Evolutionary conservation across 441 rosid species (phyloP).

Genomic region (Metrosideros polymorpha): DNA sequence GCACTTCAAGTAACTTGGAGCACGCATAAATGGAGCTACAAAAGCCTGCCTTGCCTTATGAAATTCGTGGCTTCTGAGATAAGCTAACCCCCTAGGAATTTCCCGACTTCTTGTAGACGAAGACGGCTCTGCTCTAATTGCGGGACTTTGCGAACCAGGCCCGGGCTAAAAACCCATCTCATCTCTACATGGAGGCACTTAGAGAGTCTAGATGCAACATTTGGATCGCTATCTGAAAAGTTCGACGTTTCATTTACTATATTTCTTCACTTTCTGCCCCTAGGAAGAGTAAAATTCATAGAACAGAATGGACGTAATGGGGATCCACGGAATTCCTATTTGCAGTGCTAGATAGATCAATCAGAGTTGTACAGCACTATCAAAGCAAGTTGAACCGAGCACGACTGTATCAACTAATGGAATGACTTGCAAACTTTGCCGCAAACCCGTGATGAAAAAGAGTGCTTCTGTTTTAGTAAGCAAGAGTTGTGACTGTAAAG

Average conservation of each 20-base stretch:
- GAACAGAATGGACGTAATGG: background rate
- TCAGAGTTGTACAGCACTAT: background rate
- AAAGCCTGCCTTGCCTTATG: too few relatives aligned
- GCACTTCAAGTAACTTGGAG: too few relatives aligned
- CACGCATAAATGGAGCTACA: too few relatives aligned
- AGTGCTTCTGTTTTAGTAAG: background rate
- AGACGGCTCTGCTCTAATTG: too few relatives aligned
- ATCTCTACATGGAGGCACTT: too few relatives aligned
- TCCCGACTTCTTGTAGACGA: too few relatives aligned
- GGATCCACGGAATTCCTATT: background rate
- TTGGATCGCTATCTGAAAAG: background rate
- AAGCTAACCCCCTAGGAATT: too few relatives aligned
- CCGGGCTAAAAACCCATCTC: too few relatives aligned
- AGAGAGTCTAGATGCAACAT: too few relatives aligned
- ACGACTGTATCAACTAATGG: background rate
- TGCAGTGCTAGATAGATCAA: background rate
- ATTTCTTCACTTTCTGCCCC: background rate
- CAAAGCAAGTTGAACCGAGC: background rate
- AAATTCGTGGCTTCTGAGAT: too few relatives aligned
- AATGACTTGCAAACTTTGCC: background rate
- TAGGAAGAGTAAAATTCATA: background rate
- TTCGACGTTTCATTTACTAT: background rate
- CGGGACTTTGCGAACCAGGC: too few relatives aligned
- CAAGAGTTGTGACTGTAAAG: background rate
- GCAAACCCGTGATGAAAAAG: background rate